Evolutionary conservation across 2,329 filamentous ascomycete genomes (phyloP).

Genomic region (Dothideomycetes sp.): DNA sequence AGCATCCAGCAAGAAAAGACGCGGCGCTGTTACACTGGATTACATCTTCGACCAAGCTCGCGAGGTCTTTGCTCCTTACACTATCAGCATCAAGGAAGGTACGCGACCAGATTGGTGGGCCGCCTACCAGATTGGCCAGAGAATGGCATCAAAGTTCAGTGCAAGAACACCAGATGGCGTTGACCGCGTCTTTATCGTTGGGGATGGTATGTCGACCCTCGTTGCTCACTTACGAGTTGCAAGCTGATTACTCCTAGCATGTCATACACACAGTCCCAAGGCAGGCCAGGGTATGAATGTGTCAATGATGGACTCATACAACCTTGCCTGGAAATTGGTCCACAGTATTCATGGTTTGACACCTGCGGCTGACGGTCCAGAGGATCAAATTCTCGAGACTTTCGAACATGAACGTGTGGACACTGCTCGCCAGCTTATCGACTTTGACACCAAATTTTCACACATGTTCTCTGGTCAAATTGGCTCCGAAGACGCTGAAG

Average conservation of each 20-base stretch:
- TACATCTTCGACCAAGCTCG: constrained; percentile 50
- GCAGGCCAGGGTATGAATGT: constrained; percentile 63
- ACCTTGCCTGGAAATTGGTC: constrained; percentile 47
- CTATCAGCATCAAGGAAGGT: constrained; percentile 1
- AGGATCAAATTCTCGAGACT: constrained; percentile 33
- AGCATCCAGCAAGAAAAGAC: constrained; percentile 42
- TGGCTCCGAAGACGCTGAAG: constrained; percentile 3
- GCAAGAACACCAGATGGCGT: constrained; percentile 6
- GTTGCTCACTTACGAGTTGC: constrained; percentile 18
- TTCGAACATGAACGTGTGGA: constrained; percentile 44
- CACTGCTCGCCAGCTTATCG: constrained; percentile 56
- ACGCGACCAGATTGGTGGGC: constrained; percentile 14
- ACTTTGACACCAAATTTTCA: constrained; percentile 38
- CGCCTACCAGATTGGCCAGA: constrained; percentile 59
- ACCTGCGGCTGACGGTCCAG: constrained; percentile 9
- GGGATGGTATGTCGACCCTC: constrained; percentile 27
- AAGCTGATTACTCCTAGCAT: constrained; percentile 9
- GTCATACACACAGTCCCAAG: constrained; percentile 45
- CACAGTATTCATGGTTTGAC: constrained; percentile 14
- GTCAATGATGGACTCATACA: constrained; percentile 55
- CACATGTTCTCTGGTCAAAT: constrained; percentile 33
- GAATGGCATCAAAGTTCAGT: constrained; percentile 31
- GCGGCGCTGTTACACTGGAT: constrained; percentile 44
- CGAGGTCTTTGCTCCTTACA: constrained; percentile 4
- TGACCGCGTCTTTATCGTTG: constrained; percentile 5